Percentiles rank a stretch among this genome's conserved stretches.
phyloP scores from a whole-genome alignment of 140 eudicot genomes.

The Senecio squalidus region DNA sequence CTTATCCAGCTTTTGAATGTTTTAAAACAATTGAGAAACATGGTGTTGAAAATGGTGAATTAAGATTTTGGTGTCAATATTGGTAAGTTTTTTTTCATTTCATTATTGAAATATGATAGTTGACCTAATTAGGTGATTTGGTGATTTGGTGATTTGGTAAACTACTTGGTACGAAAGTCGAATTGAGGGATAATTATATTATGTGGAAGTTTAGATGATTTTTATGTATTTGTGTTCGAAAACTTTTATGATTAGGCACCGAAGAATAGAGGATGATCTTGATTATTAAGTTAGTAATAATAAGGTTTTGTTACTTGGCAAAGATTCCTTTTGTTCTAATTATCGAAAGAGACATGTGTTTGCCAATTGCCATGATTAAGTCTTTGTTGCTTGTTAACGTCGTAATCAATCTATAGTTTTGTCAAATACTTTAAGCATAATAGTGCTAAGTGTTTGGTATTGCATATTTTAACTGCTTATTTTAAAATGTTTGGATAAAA shows the following conservation, averaged over 20 bases:
- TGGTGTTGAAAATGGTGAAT: constrained; percentile 60
- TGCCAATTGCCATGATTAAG: constrained; percentile 10
- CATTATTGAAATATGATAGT: neutral
- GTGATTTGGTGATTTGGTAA: too few relatives aligned
- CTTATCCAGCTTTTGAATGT: constrained; percentile 76
- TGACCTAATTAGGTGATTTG: constrained; percentile 21
- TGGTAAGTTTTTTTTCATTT: constrained; percentile 35
- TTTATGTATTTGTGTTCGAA: constrained; percentile 14
- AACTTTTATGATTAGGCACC: constrained; percentile 32
- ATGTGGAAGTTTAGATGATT: constrained; percentile 15
- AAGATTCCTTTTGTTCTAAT: constrained; percentile 22
- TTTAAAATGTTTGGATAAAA: too few relatives aligned
- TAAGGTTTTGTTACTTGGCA: constrained; percentile 24
- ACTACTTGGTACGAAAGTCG: constrained; percentile 22
- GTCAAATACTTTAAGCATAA: neutral
- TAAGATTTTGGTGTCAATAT: constrained; percentile 74
- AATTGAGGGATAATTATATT: constrained; percentile 5
- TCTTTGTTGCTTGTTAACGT: constrained; percentile 28
- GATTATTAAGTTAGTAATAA: constrained; percentile 24
- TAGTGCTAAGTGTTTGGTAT: too few relatives aligned
- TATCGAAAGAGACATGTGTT: constrained; percentile 27
- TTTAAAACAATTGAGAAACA: constrained; percentile 69
- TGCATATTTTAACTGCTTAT: too few relatives aligned
- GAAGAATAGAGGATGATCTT: constrained; percentile 23
- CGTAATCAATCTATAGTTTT: constrained; percentile 20